Base-by-base conservation (phyloP, 2,329 filamentous ascomycete genomes). In the Pseudocercospora crystallina region DNA sequence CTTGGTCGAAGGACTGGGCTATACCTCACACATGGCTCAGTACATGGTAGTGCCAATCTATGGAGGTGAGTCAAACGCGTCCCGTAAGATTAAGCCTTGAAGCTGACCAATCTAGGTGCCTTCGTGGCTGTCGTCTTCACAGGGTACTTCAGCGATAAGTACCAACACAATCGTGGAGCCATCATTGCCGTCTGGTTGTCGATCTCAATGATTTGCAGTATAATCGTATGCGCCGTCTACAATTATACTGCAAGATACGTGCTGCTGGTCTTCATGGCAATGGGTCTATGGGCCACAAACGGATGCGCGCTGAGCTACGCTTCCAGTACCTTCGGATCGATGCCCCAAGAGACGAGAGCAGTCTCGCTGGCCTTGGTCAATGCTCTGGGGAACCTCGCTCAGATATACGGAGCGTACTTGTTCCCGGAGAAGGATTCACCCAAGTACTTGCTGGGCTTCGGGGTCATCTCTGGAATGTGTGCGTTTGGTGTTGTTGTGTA, bases 231-330 rank as follows among this genome's bases (percentile, higher is more conserved):
- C 53, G 58, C 59, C 5, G 64, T 81, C 2, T 80, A 80, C 63
- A 66, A 77, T 61, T 78, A 75, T 63, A 77, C 69, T 1, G 79
- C 76, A 1, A 71, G 80, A 5, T 83, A 83, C 55, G 77, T 71
- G 0, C 68, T 82, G 1, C 71, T 83, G 0, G 76, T 81, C 2
- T 68, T 82, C 48, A 80, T 81, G 77, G 78, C 78, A 0, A 73
- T 76, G 1, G 80, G 78, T 0, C 68, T 82, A 0, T 81, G 77
- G 79, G 69, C 76, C 0, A 73, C 75, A 1, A 81, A 82, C 58
- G 78, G 74, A 1, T 69, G 77, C 2, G 70, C 74, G 0, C 68
- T 83, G 13, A 73, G 77, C 0, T 82, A 77, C 49, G 76, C 76
- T 0, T 76, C 77, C 3, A 75, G 76, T 0, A 77, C 76, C 0